Base-by-base conservation (phyloP, 176 grass and related monocot genomes). In the Paspalum vaginatum region DNA sequence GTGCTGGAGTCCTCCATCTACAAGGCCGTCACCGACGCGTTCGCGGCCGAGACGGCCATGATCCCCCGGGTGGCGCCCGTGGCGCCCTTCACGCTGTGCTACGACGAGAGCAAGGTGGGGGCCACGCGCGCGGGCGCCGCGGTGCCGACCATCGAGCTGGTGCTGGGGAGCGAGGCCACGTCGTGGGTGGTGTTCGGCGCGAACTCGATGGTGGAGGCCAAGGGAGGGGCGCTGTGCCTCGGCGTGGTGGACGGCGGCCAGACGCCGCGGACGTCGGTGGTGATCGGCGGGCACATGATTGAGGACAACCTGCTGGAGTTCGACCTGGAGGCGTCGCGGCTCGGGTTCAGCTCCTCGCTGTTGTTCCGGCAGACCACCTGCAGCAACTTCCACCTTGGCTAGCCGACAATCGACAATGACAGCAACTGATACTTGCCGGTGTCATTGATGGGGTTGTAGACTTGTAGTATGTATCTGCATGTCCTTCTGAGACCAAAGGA, bases 261-360 rank as follows among this genome's bases (percentile, higher is more conserved):
- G n/a, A 56, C 64, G 7, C 83, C 88, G 3, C 74, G 45, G 44
- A 91, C 94, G 51, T 80, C 94, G 48, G 80, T 97, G 27, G 86
- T 93, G 48, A 85, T 97, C 72, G 91, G 94, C 2, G 94, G 86
- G 5, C 53, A 88, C 71, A 91, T 89, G 81, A 73, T 93, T 83
- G 88, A 93, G 78, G 77, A 97, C 75, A 97, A 97, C 87, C 87
- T 97, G 67, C 86, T 97, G 62, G 80, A 87, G 66, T 91, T 97
- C 75, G 94, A 93, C 68, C 79, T 93, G 73, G 77, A 66, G 17
- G 59, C 61, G 43, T 89, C 88, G 37, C 80, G 88, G 67, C 77
- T 97, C 18, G 94, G 94, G 16, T 97, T 97, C 86, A 91, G 85
- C 43, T 87, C 88, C 24, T 86, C 90, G 15, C 85, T 97, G 44